Conservation (phyloP, 306 rosid species). For the Alnus rubra region DNA sequence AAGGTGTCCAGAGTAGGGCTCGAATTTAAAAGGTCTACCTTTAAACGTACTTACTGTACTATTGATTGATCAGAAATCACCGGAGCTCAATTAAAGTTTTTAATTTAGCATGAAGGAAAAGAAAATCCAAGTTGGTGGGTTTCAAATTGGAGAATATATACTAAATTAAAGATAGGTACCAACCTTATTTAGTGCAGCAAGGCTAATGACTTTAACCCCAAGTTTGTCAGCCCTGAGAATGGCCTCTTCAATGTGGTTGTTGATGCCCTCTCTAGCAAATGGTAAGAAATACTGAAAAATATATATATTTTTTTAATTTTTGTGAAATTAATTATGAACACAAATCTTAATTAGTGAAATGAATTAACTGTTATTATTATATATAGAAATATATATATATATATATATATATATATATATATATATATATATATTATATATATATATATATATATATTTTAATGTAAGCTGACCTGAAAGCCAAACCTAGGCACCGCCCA, state of each 20-base stretch:
- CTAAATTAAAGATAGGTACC: constrained; percentile 20
- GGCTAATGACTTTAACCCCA: constrained; percentile 92
- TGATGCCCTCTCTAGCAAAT: constrained; percentile 84
- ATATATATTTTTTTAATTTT: too few species aligned
- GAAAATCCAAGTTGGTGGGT: not conserved
- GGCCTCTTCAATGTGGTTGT: constrained; percentile 81
- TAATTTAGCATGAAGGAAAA: not conserved
- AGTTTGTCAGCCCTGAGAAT: constrained; percentile 82
- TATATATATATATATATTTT: not conserved
- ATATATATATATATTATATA: too few species aligned
- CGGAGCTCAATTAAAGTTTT: constrained; percentile 8
- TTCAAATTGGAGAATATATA: not conserved
- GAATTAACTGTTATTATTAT: not conserved
- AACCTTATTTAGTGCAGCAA: constrained; percentile 97
- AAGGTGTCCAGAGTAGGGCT: not conserved
- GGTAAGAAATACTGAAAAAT: constrained; percentile 81
- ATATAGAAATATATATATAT: not conserved
- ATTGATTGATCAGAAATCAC: constrained; percentile 31
- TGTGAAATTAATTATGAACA: not conserved
- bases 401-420: not conserved
- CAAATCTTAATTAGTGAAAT: not conserved
- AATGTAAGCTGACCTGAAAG: constrained; percentile 60
- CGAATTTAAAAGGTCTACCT: not conserved
- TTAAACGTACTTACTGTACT: not conserved
- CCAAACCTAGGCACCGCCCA: constrained; percentile 94